Evolutionary conservation across 1,139 yeast genomes (phyloP).

Genomic region (Pneumocystis sp.): DNA sequence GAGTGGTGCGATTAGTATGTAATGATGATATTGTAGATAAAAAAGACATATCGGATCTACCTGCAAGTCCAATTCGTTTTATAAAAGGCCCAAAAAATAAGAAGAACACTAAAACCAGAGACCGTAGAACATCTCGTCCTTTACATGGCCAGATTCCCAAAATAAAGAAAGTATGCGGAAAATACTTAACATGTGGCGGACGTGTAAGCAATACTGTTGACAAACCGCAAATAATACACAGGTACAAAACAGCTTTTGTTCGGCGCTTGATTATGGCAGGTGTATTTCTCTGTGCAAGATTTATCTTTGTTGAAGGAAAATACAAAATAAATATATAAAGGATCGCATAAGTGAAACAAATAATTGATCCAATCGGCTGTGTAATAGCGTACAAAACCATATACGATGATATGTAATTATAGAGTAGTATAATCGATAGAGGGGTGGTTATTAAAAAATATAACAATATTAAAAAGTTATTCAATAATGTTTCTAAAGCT

Average conservation of each 20-base stretch:
- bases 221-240: background rate
- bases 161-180: background rate
- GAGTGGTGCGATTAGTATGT: background rate
- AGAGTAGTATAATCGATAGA: slow-evolving; percentile 2
- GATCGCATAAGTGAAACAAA: background rate
- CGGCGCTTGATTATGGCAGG: background rate
- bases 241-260: background rate
- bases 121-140: background rate
- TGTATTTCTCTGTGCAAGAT: background rate
- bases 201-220: background rate
- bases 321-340: background rate
- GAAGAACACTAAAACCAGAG: background rate
- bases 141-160: background rate
- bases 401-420: background rate
- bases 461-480: background rate
- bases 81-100: background rate
- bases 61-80: background rate
- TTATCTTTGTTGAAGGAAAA: background rate
- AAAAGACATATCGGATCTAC: too few relatives aligned
- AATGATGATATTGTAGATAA: background rate
- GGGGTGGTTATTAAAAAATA: slow-evolving; percentile 10
- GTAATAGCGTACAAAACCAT: background rate
- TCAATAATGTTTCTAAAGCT: slow-evolving; percentile 20
- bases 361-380: background rate
- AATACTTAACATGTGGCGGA: background rate